Percentiles rank a stretch among this genome's conserved stretches.
Evolutionary conservation across 257 asterid genomes (phyloP).

Genomic region (Echium plantagineum): DNA sequence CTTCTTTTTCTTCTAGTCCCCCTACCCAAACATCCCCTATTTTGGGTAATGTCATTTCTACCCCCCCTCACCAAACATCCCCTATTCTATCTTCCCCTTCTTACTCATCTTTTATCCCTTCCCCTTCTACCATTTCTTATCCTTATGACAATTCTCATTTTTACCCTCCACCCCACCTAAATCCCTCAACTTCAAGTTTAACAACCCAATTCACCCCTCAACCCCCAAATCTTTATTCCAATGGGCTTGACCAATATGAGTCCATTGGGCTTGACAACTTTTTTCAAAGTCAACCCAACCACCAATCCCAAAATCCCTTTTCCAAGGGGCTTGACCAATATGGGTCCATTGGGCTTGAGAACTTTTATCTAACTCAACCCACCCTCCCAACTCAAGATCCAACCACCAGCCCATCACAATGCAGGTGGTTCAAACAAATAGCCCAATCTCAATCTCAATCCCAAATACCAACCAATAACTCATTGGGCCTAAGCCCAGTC

Average conservation of each 20-base stretch:
- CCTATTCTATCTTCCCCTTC: conserved; percentile 5
- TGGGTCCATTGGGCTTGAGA: too few species aligned
- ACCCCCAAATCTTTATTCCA: too few species aligned
- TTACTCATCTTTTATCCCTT: not conserved
- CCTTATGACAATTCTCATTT: conserved; percentile 1
- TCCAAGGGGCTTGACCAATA: too few species aligned
- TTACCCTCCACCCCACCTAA: conserved; percentile 17
- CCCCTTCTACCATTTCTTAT: not conserved
- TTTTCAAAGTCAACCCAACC: too few species aligned
- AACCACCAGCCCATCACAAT: conserved; percentile 12
- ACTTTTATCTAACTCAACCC: too few species aligned
- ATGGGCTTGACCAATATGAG: too few species aligned
- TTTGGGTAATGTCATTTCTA: not conserved
- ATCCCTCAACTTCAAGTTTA: conserved; percentile 13
- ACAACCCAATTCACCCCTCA: not conserved
- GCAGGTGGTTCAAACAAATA: conserved; percentile 5
- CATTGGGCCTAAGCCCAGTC: conserved; percentile 38
- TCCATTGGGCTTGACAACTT: too few species aligned
- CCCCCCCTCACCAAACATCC: not conserved
- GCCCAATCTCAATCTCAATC: conserved; percentile 17
- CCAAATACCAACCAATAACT: too few species aligned
- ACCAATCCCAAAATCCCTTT: too few species aligned
- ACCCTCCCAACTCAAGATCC: too few species aligned
- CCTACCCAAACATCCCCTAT: conserved; percentile 5
- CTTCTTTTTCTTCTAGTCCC: not conserved